Evolutionary conservation across 2,329 filamentous ascomycete genomes (phyloP).

Genomic region (Thelonectria blattea): DNA sequence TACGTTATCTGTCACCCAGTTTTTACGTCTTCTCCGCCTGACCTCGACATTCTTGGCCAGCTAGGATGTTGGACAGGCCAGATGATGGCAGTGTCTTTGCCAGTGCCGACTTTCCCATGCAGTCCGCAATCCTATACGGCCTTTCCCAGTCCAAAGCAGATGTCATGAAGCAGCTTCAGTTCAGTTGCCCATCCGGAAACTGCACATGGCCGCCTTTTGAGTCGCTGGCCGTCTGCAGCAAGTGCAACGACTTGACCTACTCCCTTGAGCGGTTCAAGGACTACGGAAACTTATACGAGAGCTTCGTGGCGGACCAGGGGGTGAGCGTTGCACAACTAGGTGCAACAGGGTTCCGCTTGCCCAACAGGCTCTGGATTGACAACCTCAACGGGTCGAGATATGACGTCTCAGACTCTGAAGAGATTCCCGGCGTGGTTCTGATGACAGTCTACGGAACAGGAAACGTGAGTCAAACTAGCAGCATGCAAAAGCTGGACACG

Average conservation of each 20-base stretch:
- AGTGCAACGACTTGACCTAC: conserved; percentile 27
- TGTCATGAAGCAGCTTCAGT: neutral
- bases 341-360: neutral
- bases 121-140: conserved; percentile 20
- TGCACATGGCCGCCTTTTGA: conserved; percentile 32
- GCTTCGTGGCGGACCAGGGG: neutral
- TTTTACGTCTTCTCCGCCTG: neutral
- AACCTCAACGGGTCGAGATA: conserved; percentile 7
- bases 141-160: conserved; percentile 11
- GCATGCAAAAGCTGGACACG: conserved; percentile 23
- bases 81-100: neutral
- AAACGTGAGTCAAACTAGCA: conserved; percentile 20
- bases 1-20: neutral
- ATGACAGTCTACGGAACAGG: conserved; percentile 23
- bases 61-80: neutral
- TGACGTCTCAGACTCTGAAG: neutral
- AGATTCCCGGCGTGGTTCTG: conserved; percentile 4
- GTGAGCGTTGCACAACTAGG: neutral
- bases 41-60: neutral
- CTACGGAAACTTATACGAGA: neutral
- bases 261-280: conserved; percentile 9
- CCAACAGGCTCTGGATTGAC: neutral
- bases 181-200: conserved; percentile 26
- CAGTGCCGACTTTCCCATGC: neutral
- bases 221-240: conserved; percentile 30